Conservation (phyloP, 1,139 yeast genomes). For the Dujonia santamariae region DNA sequence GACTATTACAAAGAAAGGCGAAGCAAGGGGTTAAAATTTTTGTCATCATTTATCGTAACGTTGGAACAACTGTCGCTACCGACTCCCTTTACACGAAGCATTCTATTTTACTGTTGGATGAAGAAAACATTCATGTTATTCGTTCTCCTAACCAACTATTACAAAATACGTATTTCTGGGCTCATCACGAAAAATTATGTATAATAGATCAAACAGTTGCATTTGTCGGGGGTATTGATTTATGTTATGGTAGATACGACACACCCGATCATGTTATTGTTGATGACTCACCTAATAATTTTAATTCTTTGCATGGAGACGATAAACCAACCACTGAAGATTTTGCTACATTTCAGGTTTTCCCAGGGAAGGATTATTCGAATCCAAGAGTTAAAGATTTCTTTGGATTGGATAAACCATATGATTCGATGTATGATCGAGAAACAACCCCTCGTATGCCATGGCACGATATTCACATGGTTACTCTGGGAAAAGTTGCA, state of each 20-base stretch:
- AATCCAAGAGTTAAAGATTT: conserved; percentile 94
- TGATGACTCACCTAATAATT: conserved; percentile 61
- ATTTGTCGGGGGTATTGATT: conserved; percentile 92
- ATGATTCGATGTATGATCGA: conserved; percentile 90
- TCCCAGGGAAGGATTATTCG: conserved; percentile 97
- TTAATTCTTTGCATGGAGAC: conserved; percentile 29
- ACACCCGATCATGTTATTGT: conserved; percentile 91
- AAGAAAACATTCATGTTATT: conserved; percentile 79
- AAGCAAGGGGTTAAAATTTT: conserved; percentile 93
- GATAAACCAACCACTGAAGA: conserved; percentile 31
- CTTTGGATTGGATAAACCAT: conserved; percentile 75
- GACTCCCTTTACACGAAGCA: conserved; percentile 95
- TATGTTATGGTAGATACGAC: conserved; percentile 94
- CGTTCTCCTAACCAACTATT: conserved; percentile 94
- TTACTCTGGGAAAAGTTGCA: conserved; percentile 93
- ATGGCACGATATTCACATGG: conserved; percentile 99
- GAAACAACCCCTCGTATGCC: conserved; percentile 89
- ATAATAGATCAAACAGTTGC: conserved; percentile 86
- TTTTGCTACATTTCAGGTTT: conserved; percentile 57
- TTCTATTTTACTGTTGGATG: conserved; percentile 78
- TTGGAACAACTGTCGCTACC: conserved; percentile 88
- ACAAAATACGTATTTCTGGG: conserved; percentile 96
- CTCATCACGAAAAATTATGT: conserved; percentile 94
- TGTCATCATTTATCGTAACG: conserved; percentile 92
- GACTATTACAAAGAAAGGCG: conserved; percentile 85